These are phyloP conservation scores for Adansonia grandidieri DNA, from an alignment of 441 rosid species.

Conservation along the genomic window DNA sequence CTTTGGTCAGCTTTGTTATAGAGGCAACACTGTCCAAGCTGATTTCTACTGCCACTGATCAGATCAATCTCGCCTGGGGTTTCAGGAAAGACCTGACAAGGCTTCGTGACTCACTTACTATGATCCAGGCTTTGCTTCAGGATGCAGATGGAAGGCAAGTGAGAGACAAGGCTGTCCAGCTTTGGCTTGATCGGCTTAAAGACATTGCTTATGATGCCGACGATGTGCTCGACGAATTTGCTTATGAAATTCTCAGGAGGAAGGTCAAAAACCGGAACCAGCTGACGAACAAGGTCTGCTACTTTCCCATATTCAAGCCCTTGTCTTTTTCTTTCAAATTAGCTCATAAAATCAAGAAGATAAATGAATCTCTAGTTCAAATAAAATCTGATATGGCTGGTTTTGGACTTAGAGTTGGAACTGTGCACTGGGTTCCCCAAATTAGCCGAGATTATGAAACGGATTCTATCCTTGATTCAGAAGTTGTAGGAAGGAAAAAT, in stretches of 20 bases:
- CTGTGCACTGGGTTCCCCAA: too few relatives aligned
- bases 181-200: neutral
- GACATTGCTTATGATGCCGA: neutral
- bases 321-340: neutral
- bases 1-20: neutral
- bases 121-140: neutral
- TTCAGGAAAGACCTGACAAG: neutral
- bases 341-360: neutral
- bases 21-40: neutral
- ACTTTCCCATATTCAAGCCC: neutral
- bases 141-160: neutral
- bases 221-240: conserved; percentile 20
- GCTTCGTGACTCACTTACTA: neutral
- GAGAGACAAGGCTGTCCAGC: neutral
- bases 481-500: conserved; percentile 14
- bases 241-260: conserved; percentile 1
- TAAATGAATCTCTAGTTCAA: neutral
- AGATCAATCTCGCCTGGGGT: neutral
- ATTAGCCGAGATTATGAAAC: neutral
- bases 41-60: neutral
- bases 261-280: neutral
- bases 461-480: conserved; percentile 1
- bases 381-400: neutral
- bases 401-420: neutral
- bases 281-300: neutral